Evolutionary conservation across 441 rosid genomes (phyloP), one percentile per base, ranked within the genome.

Genomic region (Euphorbia schlechtendalii): DNA sequence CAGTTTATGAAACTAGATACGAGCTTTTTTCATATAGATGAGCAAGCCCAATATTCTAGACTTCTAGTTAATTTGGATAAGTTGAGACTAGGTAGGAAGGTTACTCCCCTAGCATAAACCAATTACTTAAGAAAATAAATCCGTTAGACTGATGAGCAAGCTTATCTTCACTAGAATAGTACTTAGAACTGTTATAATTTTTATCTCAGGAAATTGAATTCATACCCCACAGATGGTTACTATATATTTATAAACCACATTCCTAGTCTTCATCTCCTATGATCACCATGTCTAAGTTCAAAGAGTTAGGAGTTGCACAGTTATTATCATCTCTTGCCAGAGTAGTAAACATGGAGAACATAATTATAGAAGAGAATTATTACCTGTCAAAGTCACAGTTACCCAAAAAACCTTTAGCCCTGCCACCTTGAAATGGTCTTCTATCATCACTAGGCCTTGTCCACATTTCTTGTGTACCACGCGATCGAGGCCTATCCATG

Each of bases 401-500:
- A 73, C 81, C 88, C 66, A 81, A 79, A 81, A 79, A 90, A 65
- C 90, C 95, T 73, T 88, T 82, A 59, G 87, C 97, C 76, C 84
- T 84, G 78, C 92, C 84, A 80, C 95, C 92, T 71, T 83, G 91
- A 71, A 78, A 86, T 74, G 78, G 66, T 83, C 90, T 86, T 82
- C 94, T 82, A 41, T 90, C 96, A 63, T 83, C 93, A 69, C 59
- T 78, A 57, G 77, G 81, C 73, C 92, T 82, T n/a, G 81, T 57
- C 96, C 95, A 81, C 1, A 61, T 78, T 76, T 90, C 93, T 68
- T 74, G 84, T 41, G 71, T 68, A 63, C 96, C 98, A 52, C 84
- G 96, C 15, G 99, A 94, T 63, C 75, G 71, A 63, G 96, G 99
- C 69, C 96, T 87, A 63, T 85, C 96, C 12, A n/a, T n/a, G n/a